Conservation (phyloP, 192 early-diverging fungal species). For the Gamsiella multidivaricata region DNA sequence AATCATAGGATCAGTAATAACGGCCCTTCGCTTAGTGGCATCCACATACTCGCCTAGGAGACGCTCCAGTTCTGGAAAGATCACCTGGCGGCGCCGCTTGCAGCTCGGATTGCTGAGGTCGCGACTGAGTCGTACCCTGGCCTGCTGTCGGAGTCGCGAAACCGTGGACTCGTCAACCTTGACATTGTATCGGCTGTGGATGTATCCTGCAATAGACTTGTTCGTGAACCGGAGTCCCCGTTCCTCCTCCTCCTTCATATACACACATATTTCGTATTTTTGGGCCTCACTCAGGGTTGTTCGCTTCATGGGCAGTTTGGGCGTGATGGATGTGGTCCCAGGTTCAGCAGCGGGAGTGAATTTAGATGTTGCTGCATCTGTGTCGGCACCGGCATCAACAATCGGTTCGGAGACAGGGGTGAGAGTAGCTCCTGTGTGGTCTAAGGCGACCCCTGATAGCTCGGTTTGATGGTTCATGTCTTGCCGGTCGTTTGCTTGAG, state of each 20-base stretch:
- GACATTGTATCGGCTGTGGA: slow-evolving; percentile 20
- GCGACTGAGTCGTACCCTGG: slow-evolving; percentile 12
- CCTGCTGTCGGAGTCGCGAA: slow-evolving; percentile 20
- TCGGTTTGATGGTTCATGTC: not conserved
- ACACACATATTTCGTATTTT: slow-evolving; percentile 51
- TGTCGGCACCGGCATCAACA: not conserved
- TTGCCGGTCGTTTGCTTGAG: not conserved
- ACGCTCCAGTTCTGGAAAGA: slow-evolving; percentile 47
- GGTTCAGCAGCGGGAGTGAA: not conserved
- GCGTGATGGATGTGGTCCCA: not conserved
- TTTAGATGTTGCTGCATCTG: not conserved
- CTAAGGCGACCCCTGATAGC: no score
- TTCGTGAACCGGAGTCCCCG: slow-evolving; percentile 12
- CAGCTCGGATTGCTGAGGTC: slow-evolving; percentile 31
- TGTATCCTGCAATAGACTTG: slow-evolving; percentile 20
- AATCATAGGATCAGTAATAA: slow-evolving; percentile 34
- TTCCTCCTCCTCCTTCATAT: slow-evolving; percentile 29
- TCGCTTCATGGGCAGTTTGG: slow-evolving; percentile 19
- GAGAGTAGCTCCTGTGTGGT: not conserved
- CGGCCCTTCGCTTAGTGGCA: slow-evolving; percentile 6
- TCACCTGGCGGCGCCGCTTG: slow-evolving; percentile 46
- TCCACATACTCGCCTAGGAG: slow-evolving; percentile 40
- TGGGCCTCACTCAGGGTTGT: slow-evolving; percentile 42
- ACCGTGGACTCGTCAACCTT: slow-evolving; percentile 50
- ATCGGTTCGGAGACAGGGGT: not conserved